phyloP scores from a whole-genome alignment of 257 asterid genomes.

The Ehretia macrophylla region DNA sequence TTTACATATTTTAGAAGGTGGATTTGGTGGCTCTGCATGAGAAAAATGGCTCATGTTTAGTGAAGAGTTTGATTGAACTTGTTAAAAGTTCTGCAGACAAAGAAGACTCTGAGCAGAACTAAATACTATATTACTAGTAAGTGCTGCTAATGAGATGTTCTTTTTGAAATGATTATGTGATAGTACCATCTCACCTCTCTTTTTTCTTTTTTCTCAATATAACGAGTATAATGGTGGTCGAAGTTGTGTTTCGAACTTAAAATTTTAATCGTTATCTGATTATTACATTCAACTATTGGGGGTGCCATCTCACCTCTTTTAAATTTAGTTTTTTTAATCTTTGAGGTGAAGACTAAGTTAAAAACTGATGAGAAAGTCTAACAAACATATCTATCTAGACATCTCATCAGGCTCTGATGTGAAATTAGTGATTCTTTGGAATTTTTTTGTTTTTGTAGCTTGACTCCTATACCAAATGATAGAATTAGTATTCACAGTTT shows the following conservation, averaged over 20 bases:
- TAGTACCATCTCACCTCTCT: constrained; percentile 39
- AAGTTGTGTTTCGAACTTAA: too few species aligned
- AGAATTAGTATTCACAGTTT: not conserved
- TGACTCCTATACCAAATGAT: not conserved
- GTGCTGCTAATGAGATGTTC: constrained; percentile 12
- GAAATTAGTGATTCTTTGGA: not conserved
- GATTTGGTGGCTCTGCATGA: constrained; percentile 41
- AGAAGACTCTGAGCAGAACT: constrained; percentile 3
- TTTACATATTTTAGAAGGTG: constrained; percentile 51
- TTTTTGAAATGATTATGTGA: constrained; percentile 27
- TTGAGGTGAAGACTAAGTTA: constrained; percentile 63
- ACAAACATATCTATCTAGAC: constrained; percentile 11
- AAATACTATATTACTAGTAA: not conserved
- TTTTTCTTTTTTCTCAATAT: too few species aligned
- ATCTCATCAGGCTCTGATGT: not conserved
- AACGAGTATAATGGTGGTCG: too few species aligned
- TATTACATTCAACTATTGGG: too few species aligned
- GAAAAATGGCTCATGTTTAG: constrained; percentile 41
- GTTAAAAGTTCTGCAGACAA: not conserved
- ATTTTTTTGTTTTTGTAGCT: not conserved
- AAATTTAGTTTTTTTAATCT: constrained; percentile 21
- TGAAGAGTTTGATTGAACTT: constrained; percentile 10
- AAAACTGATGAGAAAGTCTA: constrained; percentile 26
- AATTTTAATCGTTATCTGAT: too few species aligned
- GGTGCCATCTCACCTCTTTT: constrained; percentile 42